Evolutionary conservation across 768 basidiomycete species (phyloP), one percentile per base, ranked within the genome.

Genomic region (Cystobasidium tubakii): DNA sequence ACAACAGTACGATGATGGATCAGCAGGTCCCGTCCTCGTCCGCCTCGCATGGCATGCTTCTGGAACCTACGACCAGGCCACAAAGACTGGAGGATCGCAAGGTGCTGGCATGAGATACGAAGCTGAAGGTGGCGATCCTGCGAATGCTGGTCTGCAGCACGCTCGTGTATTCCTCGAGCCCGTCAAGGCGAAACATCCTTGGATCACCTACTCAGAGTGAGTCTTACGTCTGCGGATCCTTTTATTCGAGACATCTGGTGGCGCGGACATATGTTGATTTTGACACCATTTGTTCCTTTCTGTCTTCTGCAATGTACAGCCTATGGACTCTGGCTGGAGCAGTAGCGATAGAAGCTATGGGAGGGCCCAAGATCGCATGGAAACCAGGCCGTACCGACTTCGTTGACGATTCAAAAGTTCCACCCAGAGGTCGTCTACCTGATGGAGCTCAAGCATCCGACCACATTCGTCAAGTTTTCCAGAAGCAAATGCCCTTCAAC

Each of bases 101-200:
- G 93, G 91, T 77, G 95, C 96, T 1, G 97, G 94, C 27, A 99
- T 99, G 95, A 90, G 95, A 70, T 99, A 97, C 82, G 86, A 87
- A 71, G 90, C 95, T 50, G 95, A 98, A 81, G 81, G 92, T 12
- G 80, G 66, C 34, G 75, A 75, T 76, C 86, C 84, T 42, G 92
- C 91, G 62, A 95, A 95, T 82, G 86, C 86, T 33, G 92, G 92
- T 27, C 84, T 95, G 66, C 82, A 89, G 75, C 80, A 92, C 67
- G 94, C 92, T 42, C 90, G 95, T 71, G 84, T 81, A 2, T 81
- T 90, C 74, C 88, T 97, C 87, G 90, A 96, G 80, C 53, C 53
- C 17, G 81, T 97, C 80, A 95, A 98, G 84, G 79, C 87, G 67
- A 87, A 95, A 78, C 91, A 90, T 84, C 85, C 88, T 0, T 94